A percentile compares a stretch with the other conserved stretches of the same genome.
Evolutionary conservation across 352 stramenopile genomes (phyloP).

Genomic region (Phytopythium mirpurense): DNA sequence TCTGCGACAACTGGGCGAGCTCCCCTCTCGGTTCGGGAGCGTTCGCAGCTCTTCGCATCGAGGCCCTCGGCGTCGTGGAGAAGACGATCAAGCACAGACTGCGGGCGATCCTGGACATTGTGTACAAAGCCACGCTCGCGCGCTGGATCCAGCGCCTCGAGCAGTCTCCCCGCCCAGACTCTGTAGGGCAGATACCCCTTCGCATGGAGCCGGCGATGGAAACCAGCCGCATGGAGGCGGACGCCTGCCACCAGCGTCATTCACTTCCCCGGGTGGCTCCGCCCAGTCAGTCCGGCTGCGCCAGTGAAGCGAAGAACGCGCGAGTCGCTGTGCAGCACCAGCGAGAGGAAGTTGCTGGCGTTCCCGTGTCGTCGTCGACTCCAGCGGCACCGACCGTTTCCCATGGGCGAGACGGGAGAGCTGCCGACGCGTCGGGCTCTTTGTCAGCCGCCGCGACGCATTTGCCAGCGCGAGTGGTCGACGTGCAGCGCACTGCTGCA

Average conservation of each 20-base stretch:
- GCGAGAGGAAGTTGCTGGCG: background rate
- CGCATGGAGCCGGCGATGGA: background rate
- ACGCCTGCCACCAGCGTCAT: background rate
- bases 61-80: constrained; percentile 33
- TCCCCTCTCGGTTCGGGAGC: constrained; percentile 16
- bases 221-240: background rate
- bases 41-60: constrained; percentile 25
- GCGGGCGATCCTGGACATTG: constrained; percentile 19
- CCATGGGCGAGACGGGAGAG: too few relatives aligned
- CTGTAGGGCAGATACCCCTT: constrained; percentile 14
- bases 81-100: constrained; percentile 40
- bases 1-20: constrained; percentile 16
- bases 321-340: background rate
- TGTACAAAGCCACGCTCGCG: constrained; percentile 45
- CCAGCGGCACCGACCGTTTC: too few relatives aligned
- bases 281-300: too few relatives aligned
- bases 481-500: background rate
- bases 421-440: background rate
- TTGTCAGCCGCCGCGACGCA: background rate
- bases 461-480: background rate
- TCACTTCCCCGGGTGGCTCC: too few relatives aligned
- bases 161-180: constrained; percentile 8
- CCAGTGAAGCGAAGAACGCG: background rate
- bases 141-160: constrained; percentile 32
- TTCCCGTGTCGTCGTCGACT: background rate